A percentile compares a stretch with the other conserved stretches of the same genome.
Evolutionary conservation across 768 basidiomycete genomes (phyloP).

Genomic region (Psilocybe cubensis): DNA sequence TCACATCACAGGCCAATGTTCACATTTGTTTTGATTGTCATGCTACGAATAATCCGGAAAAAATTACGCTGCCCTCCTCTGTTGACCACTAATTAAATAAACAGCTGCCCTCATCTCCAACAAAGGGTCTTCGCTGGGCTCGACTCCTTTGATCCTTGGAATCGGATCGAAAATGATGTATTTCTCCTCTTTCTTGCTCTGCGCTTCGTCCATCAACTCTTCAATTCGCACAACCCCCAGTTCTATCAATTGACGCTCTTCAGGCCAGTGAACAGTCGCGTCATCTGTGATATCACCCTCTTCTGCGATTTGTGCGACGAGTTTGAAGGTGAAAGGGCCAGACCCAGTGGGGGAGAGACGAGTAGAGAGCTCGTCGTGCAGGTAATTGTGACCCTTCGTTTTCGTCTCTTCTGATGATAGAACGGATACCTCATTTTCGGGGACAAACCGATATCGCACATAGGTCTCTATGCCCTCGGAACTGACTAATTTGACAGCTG

Average conservation of each 20-base stretch:
- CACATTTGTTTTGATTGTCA: too few relatives aligned
- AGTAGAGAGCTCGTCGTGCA: conserved; percentile 13
- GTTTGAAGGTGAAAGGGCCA: conserved; percentile 13
- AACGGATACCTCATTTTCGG: conserved; percentile 16
- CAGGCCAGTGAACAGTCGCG: conserved; percentile 20
- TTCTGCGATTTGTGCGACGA: conserved; percentile 17
- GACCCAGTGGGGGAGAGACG: conserved; percentile 1
- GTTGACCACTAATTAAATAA: conserved; percentile 17
- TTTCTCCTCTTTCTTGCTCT: conserved; percentile 17
- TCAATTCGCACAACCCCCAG: conserved; percentile 15
- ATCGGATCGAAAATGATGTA: conserved; percentile 22
- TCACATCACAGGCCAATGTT: too few relatives aligned
- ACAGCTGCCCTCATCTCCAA: conserved; percentile 20
- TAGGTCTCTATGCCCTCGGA: conserved; percentile 14
- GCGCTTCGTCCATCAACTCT: not conserved
- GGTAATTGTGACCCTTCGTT: conserved; percentile 11
- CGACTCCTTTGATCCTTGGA: conserved; percentile 16
- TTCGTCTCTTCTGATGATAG: conserved; percentile 7
- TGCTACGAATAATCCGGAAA: too few relatives aligned
- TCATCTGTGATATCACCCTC: conserved; percentile 18
- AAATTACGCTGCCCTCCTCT: conserved; percentile 11
- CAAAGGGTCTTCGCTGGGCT: conserved; percentile 18
- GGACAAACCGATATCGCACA: conserved; percentile 16
- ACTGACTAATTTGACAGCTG: conserved; percentile 18
- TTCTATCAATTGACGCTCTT: conserved; percentile 13